These are phyloP conservation scores for Monilinia fructigena DNA, from an alignment of 2,329 filamentous ascomycete species.

Conservation along the genomic window DNA sequence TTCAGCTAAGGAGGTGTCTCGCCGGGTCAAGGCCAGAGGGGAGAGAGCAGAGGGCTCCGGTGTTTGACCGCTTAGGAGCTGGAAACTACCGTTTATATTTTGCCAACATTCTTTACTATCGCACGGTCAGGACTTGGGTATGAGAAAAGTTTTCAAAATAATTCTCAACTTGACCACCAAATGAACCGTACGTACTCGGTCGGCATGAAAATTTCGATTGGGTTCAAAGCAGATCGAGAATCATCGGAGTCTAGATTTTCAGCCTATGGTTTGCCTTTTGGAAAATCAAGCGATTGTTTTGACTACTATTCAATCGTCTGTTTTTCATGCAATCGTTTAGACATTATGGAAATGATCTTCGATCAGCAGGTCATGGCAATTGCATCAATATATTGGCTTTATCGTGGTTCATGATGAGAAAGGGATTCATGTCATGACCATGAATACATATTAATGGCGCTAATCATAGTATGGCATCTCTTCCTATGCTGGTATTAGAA, in stretches of 20 bases:
- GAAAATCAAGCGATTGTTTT: background rate
- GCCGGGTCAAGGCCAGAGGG: constrained; percentile 5
- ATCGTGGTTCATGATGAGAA: background rate
- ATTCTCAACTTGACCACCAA: constrained; percentile 11
- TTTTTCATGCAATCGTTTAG: background rate
- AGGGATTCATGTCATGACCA: background rate
- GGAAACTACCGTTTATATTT: background rate
- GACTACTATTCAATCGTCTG: background rate
- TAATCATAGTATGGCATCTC: background rate
- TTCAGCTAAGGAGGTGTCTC: background rate
- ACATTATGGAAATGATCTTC: background rate
- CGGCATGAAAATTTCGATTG: background rate
- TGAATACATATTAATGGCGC: background rate
- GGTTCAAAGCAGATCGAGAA: background rate
- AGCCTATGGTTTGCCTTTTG: background rate
- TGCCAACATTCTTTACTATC: constrained; percentile 11
- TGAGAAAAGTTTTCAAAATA: constrained; percentile 6
- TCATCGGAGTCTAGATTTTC: background rate
- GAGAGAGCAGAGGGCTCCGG: background rate
- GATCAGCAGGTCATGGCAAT: background rate
- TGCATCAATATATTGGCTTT: background rate
- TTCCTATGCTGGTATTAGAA: background rate
- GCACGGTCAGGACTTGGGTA: constrained; percentile 6
- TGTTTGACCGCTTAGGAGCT: constrained; percentile 7
- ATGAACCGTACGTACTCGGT: constrained; percentile 2